phyloP scores from a whole-genome alignment of 331 rosid species.

The Pyracantha coccinea region DNA sequence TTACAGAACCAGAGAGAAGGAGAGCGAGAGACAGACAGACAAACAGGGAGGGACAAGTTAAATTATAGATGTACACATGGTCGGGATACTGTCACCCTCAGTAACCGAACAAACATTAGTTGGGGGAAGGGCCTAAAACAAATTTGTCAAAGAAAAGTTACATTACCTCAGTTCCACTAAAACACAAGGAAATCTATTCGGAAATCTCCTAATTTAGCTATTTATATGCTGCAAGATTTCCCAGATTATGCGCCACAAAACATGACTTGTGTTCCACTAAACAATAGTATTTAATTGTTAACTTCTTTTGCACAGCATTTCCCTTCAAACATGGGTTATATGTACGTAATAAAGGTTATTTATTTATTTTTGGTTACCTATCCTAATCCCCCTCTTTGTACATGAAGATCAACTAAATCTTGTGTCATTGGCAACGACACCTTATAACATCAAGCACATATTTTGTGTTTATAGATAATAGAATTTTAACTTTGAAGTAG shows the following conservation, averaged over 20 bases:
- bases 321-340: not conserved
- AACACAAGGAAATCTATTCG: not conserved
- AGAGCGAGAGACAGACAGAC: not conserved
- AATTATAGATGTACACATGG: not conserved
- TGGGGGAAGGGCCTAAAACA: not conserved
- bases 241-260: not conserved
- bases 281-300: not conserved
- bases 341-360: not conserved
- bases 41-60: not conserved
- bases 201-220: not conserved
- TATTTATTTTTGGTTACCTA: no score
- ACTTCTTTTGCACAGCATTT: not conserved
- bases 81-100: not conserved
- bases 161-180: not conserved
- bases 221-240: not conserved
- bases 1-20: conserved; percentile 8
- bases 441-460: not conserved
- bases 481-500: not conserved
- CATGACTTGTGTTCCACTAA: not conserved
- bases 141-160: not conserved
- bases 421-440: not conserved
- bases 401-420: not conserved
- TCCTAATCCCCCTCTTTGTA: no score
- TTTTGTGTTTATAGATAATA: not conserved
- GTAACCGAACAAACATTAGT: not conserved